Base-by-base conservation (phyloP, 352 stramenopile genomes). In the Phytopythium boreale region DNA sequence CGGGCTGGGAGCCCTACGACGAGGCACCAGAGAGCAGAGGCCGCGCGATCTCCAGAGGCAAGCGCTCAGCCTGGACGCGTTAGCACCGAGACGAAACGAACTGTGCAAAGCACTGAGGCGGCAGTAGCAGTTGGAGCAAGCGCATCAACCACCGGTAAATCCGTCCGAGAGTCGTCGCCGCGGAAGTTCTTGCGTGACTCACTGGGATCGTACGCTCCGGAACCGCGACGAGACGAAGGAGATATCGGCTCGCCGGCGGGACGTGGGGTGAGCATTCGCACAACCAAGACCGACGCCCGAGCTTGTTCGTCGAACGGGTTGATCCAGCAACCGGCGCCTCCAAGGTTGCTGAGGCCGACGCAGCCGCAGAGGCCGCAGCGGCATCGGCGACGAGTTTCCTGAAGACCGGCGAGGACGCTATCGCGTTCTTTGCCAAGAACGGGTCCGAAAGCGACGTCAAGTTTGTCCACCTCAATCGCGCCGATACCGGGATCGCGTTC, bases 341-440 rank as follows among this genome's bases (percentile, higher is more conserved):
- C 0, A 76, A 61, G 34, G 69, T 87, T 0, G 57, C 72, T 11
- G 53, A 68, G 26, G 70, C 77, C 0, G 78, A 88, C 44, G 74
- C 71, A 27, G 74, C 69, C n/a, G 61, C 77, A 1, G 79, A 89
- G 62, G 75, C 80, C n/a, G 80, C 80, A 0, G 80, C 82, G 2
- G 75, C 72, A 7, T 81, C 71, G 22, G 79, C 80, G 0, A 78
- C 71, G 20, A 75, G 73, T 0, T 89, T 92, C 41, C 58, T 93
- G 0, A 85, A 85, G 39, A 84, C 85, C 0, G 89, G 92, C 6
- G 92, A 98, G 67, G 94, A 98, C 60, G 82, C 90, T 1, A 97
- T 98, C 31, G 90, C 96, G 1, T 98, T 98, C 62, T 98, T 98
- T 49, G 93, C 91, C 1, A 85, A 93, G 56, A 93, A 97, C 66